A percentile compares a stretch with the other conserved stretches of the same genome.
These are phyloP conservation scores for Coemansia sp. DNA, from an alignment of 192 early-diverging fungal species.

Conservation along the genomic window DNA sequence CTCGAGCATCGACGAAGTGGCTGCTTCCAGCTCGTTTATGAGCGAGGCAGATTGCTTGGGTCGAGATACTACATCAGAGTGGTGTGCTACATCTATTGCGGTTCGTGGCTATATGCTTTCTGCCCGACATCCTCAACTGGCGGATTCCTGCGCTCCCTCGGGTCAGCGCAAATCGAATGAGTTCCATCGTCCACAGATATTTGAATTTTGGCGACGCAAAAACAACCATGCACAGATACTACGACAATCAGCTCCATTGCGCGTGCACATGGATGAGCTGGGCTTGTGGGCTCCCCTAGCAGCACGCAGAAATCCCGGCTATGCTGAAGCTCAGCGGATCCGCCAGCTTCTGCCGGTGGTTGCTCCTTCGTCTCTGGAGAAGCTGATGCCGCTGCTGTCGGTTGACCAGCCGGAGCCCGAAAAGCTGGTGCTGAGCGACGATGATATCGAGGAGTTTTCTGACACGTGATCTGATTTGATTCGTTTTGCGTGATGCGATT, in stretches of 20 bases:
- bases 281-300: constrained; percentile 28
- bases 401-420: constrained; percentile 2
- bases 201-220: constrained; percentile 25
- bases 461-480: constrained; percentile 17
- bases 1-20: constrained; percentile 49
- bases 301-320: not conserved
- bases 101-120: constrained; percentile 41
- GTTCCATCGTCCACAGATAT: constrained; percentile 36
- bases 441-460: constrained; percentile 48
- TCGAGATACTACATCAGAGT: not conserved
- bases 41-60: constrained; percentile 54
- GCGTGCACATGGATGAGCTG: constrained; percentile 18
- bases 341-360: not conserved
- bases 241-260: constrained; percentile 9
- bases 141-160: not conserved
- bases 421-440: constrained; percentile 42
- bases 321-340: not conserved
- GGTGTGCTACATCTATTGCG: constrained; percentile 4
- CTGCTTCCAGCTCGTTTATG: constrained; percentile 50
- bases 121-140: constrained; percentile 12
- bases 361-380: not conserved
- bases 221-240: constrained; percentile 9
- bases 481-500: not conserved
- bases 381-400: constrained; percentile 7
- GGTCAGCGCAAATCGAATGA: constrained; percentile 9